Base-by-base conservation (phyloP, 2,329 filamentous ascomycete genomes). In the Aspergillaceae sp. region DNA sequence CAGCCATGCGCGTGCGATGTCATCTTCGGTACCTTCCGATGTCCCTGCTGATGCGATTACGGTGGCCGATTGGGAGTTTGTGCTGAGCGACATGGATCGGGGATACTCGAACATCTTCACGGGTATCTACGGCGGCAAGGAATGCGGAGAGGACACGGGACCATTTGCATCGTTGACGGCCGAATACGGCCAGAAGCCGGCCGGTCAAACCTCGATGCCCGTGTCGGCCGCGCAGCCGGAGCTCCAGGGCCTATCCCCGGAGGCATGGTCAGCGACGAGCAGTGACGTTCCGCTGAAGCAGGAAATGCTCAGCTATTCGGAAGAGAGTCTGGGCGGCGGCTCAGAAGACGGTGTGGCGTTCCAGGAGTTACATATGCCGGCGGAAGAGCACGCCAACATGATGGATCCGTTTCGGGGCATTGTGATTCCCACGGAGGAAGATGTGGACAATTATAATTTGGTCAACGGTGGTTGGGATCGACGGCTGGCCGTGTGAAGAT, bases 71-170 rank as follows among this genome's bases (percentile, higher is more conserved):
- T 94, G 88, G 89, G 88, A 94, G 63, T 80, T 83, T 1, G 74
- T 94, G 0, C 75, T 94, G 2, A 83, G 84, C 3, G 84, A 83
- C 26, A 81, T 94, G 63, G 88, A 94, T 56, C 82, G 82, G 33
- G 87, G 87, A 0, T 78, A 84, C 53, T 80, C 83, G 45, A 94
- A 91, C 59, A 84, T 94, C n/a, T 92, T 74, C 48, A 74, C 71
- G 19, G 68, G 68, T 3, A 67, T 75, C n/a, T 73, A 74, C 42
- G 68, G 65, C 8, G 68, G 61, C 35, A 71, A 62, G 52, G 68
- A 69, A 49, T 65, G 61, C 38, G 60, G 64, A 34, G 60, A 66
- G 48, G 62, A 64, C 42, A 43, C 52, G 3, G 62, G 63, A 8
- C 63, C 63, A 8, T 66, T 66, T 32, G 58, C 61, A n/a, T 63